Evolutionary conservation across 2,329 filamentous ascomycete genomes (phyloP), one percentile per base, ranked within the genome.

Genomic region (Dactylonectria estremocensis): DNA sequence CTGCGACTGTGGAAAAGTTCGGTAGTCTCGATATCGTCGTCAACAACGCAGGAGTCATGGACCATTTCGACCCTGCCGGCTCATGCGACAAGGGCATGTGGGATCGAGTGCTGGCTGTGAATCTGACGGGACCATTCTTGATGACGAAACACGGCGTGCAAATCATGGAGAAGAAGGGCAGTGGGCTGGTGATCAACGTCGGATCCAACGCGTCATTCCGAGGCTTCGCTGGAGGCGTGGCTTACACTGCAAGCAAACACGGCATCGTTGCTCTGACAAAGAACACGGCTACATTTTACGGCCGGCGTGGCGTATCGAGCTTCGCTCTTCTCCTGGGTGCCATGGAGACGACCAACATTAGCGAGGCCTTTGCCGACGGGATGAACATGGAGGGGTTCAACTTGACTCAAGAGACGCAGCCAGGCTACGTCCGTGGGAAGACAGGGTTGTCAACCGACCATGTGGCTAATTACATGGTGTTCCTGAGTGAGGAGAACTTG

Each of bases 31-130:
- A 91, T 76, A 80, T 89, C n/a, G 79, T 91, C 5, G 77, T 90
- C 73, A 89, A 89, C 78, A 88, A 87, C 67, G 88, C 88, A 10
- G 89, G 85, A 22, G 81, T 90, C 63, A 86, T 88, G 80, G 89
- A 90, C 73, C 80, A 78, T 31, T 88, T 90, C 70, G 84, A 87
- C 49, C 84, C 87, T 0, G 85, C 85, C 0, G 88, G 84, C 16
- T 80, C 81, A 8, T 76, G 85, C 57, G 80, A 85, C 20, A 80
- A 81, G 65, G 77, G 77, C 1, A 72, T 83, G 2, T 90, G 87
- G 88, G 83, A 90, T 66, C 80, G 80, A 4, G 84, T 90, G 6
- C 81, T 91, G 40, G 82, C 81, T 13, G 79, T 90, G 67, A 91
- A 91, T 71, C 77, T 90, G 40, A 90, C 86, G 6, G 88, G 86